Evolutionary conservation across 2,329 filamentous ascomycete species (phyloP).

Genomic region (Colletotrichum spaethianum): DNA sequence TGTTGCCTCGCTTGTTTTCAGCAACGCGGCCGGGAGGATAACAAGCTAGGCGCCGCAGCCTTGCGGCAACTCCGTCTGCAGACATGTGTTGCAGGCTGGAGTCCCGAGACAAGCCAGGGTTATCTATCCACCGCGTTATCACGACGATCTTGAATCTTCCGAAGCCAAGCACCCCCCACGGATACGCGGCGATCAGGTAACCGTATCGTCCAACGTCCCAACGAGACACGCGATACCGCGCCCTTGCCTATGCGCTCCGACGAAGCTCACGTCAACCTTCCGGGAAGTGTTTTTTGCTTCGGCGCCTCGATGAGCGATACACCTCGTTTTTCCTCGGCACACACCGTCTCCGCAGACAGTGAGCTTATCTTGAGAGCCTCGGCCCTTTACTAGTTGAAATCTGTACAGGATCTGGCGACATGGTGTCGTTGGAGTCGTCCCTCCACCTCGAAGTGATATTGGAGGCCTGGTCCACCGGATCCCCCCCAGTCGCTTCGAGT

Average conservation of each 20-base stretch:
- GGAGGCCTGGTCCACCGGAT: slow-evolving; percentile 4
- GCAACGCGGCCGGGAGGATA: slow-evolving; percentile 19
- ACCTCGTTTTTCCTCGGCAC: neutral
- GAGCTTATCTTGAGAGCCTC: neutral
- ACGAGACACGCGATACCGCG: slow-evolving; percentile 4
- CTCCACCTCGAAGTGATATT: neutral
- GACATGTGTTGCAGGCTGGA: slow-evolving; percentile 2
- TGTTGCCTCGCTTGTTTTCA: slow-evolving; percentile 34
- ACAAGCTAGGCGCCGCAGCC: slow-evolving; percentile 22
- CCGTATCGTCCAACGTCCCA: slow-evolving; percentile 3
- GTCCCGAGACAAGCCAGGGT: neutral
- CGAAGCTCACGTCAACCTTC: neutral
- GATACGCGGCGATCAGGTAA: slow-evolving; percentile 2
- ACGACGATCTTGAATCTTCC: slow-evolving; percentile 10
- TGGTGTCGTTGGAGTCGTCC: neutral
- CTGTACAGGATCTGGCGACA: neutral
- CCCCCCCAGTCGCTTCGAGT: neutral
- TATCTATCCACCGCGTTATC: slow-evolving; percentile 6
- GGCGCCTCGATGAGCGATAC: neutral
- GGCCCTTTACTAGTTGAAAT: neutral
- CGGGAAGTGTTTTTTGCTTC: neutral
- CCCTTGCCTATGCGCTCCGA: neutral
- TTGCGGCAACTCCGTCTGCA: slow-evolving; percentile 27
- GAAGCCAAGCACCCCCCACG: neutral
- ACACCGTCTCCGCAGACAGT: neutral